Conservation (phyloP, 768 basidiomycete genomes). For the Xanthoconium purpureum region DNA sequence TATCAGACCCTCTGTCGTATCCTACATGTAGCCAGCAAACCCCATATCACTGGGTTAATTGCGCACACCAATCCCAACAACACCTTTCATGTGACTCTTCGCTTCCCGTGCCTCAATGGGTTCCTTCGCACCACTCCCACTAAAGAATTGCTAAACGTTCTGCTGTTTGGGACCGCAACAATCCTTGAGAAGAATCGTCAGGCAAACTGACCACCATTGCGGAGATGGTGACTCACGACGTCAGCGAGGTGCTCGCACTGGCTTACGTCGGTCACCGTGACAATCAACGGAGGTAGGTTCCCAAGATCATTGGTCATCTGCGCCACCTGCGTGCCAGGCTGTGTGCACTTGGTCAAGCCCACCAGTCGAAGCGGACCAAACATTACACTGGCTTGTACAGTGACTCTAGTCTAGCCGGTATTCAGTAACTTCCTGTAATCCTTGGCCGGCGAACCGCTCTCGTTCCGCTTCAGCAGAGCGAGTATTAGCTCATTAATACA, state of each 20-base stretch:
- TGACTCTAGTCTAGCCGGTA: constrained; percentile 65
- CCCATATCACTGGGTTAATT: no score
- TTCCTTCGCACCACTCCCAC: constrained; percentile 29
- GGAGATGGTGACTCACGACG: constrained; percentile 44
- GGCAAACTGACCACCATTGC: background rate
- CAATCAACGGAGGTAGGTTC: constrained; percentile 34
- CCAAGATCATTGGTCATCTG: constrained; percentile 16
- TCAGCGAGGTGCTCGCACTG: constrained; percentile 51
- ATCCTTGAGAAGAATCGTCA: constrained; percentile 36
- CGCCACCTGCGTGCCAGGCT: constrained; percentile 32
- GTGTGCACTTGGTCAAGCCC: constrained; percentile 1
- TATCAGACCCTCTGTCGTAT: constrained; percentile 9
- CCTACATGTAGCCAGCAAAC: constrained; percentile 2
- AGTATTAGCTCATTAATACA: constrained; percentile 61
- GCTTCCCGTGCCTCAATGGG: constrained; percentile 10
- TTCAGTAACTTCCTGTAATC: constrained; percentile 56
- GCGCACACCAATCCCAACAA: no score
- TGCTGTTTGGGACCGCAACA: constrained; percentile 75
- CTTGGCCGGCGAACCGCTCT: constrained; percentile 24
- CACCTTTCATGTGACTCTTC: constrained; percentile 24
- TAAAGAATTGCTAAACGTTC: constrained; percentile 74
- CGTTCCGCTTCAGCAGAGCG: constrained; percentile 45
- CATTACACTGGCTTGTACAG: constrained; percentile 47
- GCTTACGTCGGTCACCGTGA: constrained; percentile 53
- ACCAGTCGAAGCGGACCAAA: background rate